Evolutionary conservation across 2,329 filamentous ascomycete genomes (phyloP), one percentile per base, ranked within the genome.

Genomic region (Alternaria rosae): DNA sequence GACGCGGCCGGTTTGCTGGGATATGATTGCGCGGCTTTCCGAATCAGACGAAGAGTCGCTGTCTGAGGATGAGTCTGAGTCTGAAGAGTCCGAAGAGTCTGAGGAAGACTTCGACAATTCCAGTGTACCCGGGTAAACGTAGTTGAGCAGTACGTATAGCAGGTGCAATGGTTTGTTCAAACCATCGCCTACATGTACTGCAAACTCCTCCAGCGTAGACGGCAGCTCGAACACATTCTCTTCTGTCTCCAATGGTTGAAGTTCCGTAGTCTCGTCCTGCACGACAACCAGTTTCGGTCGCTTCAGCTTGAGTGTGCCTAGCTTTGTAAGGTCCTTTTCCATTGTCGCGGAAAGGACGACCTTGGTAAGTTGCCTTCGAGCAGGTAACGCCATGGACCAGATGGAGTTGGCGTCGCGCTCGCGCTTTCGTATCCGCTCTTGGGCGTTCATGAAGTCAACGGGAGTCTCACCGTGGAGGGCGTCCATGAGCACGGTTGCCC

Each of bases 281-380:
- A 97, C 85, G 1, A 93, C 86, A 0, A 97, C 86, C 48, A 97
- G 82, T 61, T 87, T 91, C 4, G 95, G 94, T 54, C 91, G 85
- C 26, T 85, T 84, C 28, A 98, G 83, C 62, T 87, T 90, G 38
- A 98, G 79, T 1, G 88, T 89, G 57, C 87, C 90, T 20, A 98
- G 82, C 62, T 95, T 89, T 35, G 91, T 92, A 50, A 97, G 82
- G 73, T 98, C 93, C 59, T 89, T 87, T 2, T 94, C 97, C 88
- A 98, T 93, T 0, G 94, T 97, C 6, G 94, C 95, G 76, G 93
- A 97, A 4, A 97, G 85, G 54, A 98, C 86, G 17, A 97, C 85
- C 79, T 97, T 98, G 53, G 89, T 88, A 4, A 95, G 83, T 70
- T 81, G 67, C 70, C 71, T 65, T 2, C 81, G 74, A 68, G 75